Evolutionary conservation across 1,284 basidiomycete species (phyloP), one percentile per base, ranked within the genome.

Genomic region (Trametes versicolor): DNA sequence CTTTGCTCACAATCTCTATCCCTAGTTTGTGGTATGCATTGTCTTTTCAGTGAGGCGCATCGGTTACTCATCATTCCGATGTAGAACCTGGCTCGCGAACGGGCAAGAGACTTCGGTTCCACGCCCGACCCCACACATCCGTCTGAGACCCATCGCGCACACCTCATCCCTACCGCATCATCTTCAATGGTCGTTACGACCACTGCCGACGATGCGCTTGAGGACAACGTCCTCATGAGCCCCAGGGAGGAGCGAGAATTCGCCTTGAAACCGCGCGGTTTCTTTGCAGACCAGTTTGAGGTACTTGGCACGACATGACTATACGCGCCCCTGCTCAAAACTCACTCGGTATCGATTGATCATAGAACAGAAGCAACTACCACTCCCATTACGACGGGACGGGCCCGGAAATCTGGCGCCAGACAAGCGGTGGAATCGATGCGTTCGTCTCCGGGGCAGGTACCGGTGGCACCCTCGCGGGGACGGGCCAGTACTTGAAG

Each of bases 221-320:
- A 81, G 19, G 80, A 72, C 23, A 67, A 86, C 43, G 76, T 78
- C 23, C 77, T 81, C 12, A 77, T 81, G 37, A 74, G 72, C 8
- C 71, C 76, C 27, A 75, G 77, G 17, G 80, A 84, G 12, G 78
- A 78, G 58, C 83, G 84, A 21, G 81, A 82, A 48, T 76, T 84
- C 36, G 60, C 80, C 9, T 76, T 73, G 36, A 84, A 83, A 68
- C 88, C 90, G 1, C 81, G 89, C 70, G 92, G 92, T 0, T 94
- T 90, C 80, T 99, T 99, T 73, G 95, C 96, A 0, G 96, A 99
- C 76, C 97, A 98, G 77, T 98, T 97, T 65, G 95, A 97, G 82
- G 92, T 90, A 62, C 19, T 63, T 19, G 4, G 4, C 54, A 1
- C 27, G 1, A 4, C 4, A 27, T 4, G 15, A 6, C 21, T 3